Evolutionary conservation across 1,284 basidiomycete species (phyloP), one percentile per base, ranked within the genome.

Genomic region (Trichosporon sp.): DNA sequence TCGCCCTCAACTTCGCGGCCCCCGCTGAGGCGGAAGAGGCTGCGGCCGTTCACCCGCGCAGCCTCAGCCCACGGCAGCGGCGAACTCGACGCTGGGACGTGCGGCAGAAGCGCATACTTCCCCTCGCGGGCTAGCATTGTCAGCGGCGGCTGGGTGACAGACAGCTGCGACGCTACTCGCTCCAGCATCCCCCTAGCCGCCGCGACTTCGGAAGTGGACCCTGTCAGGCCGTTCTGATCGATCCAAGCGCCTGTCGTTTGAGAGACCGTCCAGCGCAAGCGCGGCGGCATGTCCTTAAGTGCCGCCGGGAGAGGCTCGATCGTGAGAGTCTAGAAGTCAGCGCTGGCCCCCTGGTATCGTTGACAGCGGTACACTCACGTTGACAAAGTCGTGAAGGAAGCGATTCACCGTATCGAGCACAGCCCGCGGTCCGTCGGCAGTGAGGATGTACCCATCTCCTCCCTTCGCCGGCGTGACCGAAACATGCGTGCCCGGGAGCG

Each of bases 21-120:
- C n/a, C 54, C 44, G 4, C 36, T 27, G 23, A 68, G 58, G 31
- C 66, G 66, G 66, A 68, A 68, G 27, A 68, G 40, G 2, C 40
- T 25, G 3, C 61, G 59, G 21, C 36, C 61, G 4, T 36, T 60
- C 6, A 57, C 54, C 4, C 33, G 33, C 19, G 64, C 59, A 8
- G 58, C 57, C 8, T 54, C 58, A 7, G 63, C 49, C 64, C 64
- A 68, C 2, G 61, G 64, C 19, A 65, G 57, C 9, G 62, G 58
- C 4, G 66, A 36, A 2, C 40, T 29, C 21, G 44, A 25, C 21
- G 66, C 34, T 1, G 63, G 63, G n/a, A 36, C 14, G 34, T 68
- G 66, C 2, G 66, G 64, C 0, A 58, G 33, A n/a, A 67, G 63
- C 10, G 56, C 52, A 36, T 57, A 60, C 14, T n/a, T 23, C 2